Base-by-base conservation (phyloP, 306 rosid genomes). In the Argentina anserina region DNA sequence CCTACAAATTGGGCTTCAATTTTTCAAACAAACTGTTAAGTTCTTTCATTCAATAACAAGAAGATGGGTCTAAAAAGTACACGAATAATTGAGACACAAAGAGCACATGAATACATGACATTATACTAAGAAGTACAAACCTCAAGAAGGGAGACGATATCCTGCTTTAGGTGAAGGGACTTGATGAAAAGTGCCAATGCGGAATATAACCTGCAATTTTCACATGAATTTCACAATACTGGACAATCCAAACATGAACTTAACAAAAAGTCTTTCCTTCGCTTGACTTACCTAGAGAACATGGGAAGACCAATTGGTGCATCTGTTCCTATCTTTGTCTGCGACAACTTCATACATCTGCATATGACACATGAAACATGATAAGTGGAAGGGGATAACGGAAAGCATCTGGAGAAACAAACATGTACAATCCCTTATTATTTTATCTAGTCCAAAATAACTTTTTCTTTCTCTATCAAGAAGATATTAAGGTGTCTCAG, bases 151-250 rank as follows among this genome's bases (percentile, higher is more conserved):
- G 78, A 73, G 71, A 87, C 78, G 76, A 87, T 77, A 79, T 93
- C 90, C 66, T 77, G 83, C 85, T 93, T 93, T 85, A 80, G 39
- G 74, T 83, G 80, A 81, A 90, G 90, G 78, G 83, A 63, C 72
- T 83, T 79, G 82, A 87, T 76, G 75, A 87, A 80, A 75, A 65
- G 69, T 77, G 90, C 79, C 86, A 90, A 71, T 62, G 87, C 87
- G 47, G 82, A 80, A 77, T 73, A 83, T 59, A 90, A 43, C 86
- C 98, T 88, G 91, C 36, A 25, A 73, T 55, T 76, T 37, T 36
- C 76, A 61, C 56, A 79, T 33, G 75, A 72, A 15, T 56, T 7
- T 49, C 59, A 12, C 17, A 29, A 6, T 56, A 23, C 12, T 31
- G 64, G 58, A 47, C 28, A 64, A 69, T 67, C 56, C 67, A 79